These are phyloP conservation scores for Colletotrichum cuscutae DNA, from an alignment of 2,329 filamentous ascomycete species.

Conservation along the genomic window DNA sequence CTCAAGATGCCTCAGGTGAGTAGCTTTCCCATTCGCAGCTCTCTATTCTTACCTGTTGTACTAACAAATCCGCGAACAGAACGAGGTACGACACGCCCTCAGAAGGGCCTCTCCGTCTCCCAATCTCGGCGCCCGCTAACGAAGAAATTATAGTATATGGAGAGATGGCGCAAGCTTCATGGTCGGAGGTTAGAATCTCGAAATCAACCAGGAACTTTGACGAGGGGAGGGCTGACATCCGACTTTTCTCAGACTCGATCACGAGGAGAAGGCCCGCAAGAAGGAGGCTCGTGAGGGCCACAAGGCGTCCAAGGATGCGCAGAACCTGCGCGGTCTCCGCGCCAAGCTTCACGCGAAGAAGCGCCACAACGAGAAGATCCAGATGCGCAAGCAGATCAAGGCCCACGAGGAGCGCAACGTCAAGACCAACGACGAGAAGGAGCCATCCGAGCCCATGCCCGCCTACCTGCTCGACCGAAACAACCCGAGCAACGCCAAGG, in stretches of 20 bases:
- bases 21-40: neutral
- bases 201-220: neutral
- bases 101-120: neutral
- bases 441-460: constrained; percentile 83
- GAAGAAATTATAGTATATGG: constrained; percentile 69
- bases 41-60: neutral
- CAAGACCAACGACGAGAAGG: constrained; percentile 85
- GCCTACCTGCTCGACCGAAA: constrained; percentile 93
- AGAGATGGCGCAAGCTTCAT: constrained; percentile 67
- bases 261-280: constrained; percentile 92
- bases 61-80: neutral
- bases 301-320: constrained; percentile 87
- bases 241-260: constrained; percentile 62
- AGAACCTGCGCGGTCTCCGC: constrained; percentile 90
- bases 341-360: constrained; percentile 96
- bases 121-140: neutral
- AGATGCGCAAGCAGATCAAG: constrained; percentile 95
- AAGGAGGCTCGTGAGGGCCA: constrained; percentile 88
- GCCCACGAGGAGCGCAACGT: constrained; percentile 96
- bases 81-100: neutral
- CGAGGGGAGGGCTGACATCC: neutral
- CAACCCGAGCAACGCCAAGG: constrained; percentile 69
- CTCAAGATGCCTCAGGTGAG: constrained; percentile 33
- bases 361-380: constrained; percentile 96
- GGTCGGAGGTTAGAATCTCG: constrained; percentile 48